Evolutionary conservation across 2,329 filamentous ascomycete species (phyloP), one percentile per base, ranked within the genome.

Genomic region (Fusarium pseudocircinatum): DNA sequence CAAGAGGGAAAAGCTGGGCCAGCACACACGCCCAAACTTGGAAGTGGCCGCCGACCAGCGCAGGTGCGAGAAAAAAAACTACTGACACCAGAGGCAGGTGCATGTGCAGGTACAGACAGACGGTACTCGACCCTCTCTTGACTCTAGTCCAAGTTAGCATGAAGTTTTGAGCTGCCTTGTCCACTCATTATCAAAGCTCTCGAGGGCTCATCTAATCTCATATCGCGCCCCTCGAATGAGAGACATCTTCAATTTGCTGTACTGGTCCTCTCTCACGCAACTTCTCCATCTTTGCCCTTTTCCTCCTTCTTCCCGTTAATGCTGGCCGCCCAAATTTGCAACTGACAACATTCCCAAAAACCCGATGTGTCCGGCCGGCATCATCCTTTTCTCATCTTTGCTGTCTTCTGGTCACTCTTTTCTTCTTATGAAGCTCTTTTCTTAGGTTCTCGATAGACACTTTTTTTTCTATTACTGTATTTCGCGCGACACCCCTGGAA

Each of bases 311-410:
- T 59, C 54, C 65, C 57, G 49, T 69, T 66, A 56, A 61, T 64
- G 53, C 56, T 68, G 59, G 66, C 62, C 62, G 61, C 54, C 40
- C 63, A 64, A 74, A 56, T 67, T 47, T 24, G 26, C 52, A 65
- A 61, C 46, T 61, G 66, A 72, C 63, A 63, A 74, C 40, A 36
- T 54, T 59, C 44, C 46, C 20, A 50, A 61, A 70, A 44, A 58
- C 56, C 58, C 80, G 75, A 83, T 83, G 81, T 78, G 75, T 79
- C 74, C 74, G 76, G 77, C 77, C 77, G 75, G 75, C 74, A 78
- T 77, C 77, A 66, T 75, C 69, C 47, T 72, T 73, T 62, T 58
- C 46, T 74, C 50, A 18, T 68, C 57, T 72, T 72, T 64, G 52
- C 72, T 64, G 58, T 74, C 66, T 65, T 60, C 59, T 70, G 68